phyloP scores from a whole-genome alignment of 2,329 filamentous ascomycete species.

The Curvularia eragrostidis region DNA sequence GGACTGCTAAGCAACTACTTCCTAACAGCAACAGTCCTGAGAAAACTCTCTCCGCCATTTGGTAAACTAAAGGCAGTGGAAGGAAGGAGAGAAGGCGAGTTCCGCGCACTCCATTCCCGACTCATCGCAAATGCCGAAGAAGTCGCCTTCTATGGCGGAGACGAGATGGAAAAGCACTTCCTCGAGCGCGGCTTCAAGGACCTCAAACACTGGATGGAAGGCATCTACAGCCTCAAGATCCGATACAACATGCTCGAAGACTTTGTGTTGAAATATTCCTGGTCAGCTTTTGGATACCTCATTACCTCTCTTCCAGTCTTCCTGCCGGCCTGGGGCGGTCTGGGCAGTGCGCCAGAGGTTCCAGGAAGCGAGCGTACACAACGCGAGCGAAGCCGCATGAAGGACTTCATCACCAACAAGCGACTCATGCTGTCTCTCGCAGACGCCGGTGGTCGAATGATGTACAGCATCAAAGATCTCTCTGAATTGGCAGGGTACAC shows the following conservation, averaged over 20 bases:
- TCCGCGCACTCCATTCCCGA: conserved; percentile 86
- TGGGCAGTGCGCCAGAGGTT: conserved; percentile 75
- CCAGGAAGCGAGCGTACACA: conserved; percentile 57
- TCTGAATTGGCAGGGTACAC: conserved; percentile 96
- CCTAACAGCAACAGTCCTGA: conserved; percentile 86
- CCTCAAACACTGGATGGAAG: conserved; percentile 95
- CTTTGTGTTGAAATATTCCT: conserved; percentile 97
- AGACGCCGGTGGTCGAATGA: conserved; percentile 96
- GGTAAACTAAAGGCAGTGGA: conserved; percentile 97
- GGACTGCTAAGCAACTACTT: conserved; percentile 93
- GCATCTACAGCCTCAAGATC: conserved; percentile 96
- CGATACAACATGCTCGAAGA: conserved; percentile 99
- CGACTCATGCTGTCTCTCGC: conserved; percentile 96
- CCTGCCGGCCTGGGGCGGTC: conserved; percentile 89
- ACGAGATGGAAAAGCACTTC: conserved; percentile 92
- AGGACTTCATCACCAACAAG: conserved; percentile 99
- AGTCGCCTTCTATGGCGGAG: conserved; percentile 95
- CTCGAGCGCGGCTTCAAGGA: conserved; percentile 91
- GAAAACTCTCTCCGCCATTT: conserved; percentile 90
- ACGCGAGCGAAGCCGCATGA: conserved; percentile 86
- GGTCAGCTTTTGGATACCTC: conserved; percentile 97
- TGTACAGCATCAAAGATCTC: conserved; percentile 99
- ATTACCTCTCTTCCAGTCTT: conserved; percentile 93
- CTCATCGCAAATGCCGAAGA: conserved; percentile 97
- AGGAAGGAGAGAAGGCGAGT: conserved; percentile 93